A percentile compares a stretch with the other conserved stretches of the same genome.
Conservation (phyloP, 345 rosid genomes). For the Euphorbia lathyris region DNA sequence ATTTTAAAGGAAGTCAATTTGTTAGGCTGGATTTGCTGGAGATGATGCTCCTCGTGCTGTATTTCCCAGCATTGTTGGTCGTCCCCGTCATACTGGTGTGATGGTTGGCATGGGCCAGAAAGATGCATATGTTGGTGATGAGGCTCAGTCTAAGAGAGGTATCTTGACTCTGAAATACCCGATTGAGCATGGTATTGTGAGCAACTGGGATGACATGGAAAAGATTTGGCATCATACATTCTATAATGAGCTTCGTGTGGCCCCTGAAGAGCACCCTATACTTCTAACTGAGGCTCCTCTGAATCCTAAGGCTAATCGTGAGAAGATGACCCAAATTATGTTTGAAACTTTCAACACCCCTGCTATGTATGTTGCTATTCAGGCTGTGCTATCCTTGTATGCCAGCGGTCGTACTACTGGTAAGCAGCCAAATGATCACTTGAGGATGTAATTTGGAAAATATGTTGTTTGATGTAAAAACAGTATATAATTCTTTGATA, state of each 20-base stretch:
- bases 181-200: conserved; percentile 88
- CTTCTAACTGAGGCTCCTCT: conserved; percentile 87
- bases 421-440: conserved; percentile 25
- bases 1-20: not conserved
- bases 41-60: conserved; percentile 93
- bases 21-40: conserved; percentile 93
- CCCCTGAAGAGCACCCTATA: conserved; percentile 85
- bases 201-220: conserved; percentile 98
- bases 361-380: conserved; percentile 90
- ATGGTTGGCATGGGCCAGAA: conserved; percentile 88
- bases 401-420: conserved; percentile 99
- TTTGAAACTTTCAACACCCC: conserved; percentile 91
- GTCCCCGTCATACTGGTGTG: conserved; percentile 93
- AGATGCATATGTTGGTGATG: conserved; percentile 90
- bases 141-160: conserved; percentile 75
- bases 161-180: conserved; percentile 79
- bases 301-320: conserved; percentile 96
- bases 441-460: not conserved
- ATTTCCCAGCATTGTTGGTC: conserved; percentile 88
- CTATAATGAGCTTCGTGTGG: conserved; percentile 94
- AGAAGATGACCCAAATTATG: conserved; percentile 98
- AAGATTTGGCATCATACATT: conserved; percentile 94
- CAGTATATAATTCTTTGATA: not conserved
- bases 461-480: not conserved
- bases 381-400: conserved; percentile 89